Percentiles rank a stretch among this genome's conserved stretches.
These are phyloP conservation scores for Yarrowia galli DNA, from an alignment of 1,139 yeast species.

Conservation along the genomic window DNA sequence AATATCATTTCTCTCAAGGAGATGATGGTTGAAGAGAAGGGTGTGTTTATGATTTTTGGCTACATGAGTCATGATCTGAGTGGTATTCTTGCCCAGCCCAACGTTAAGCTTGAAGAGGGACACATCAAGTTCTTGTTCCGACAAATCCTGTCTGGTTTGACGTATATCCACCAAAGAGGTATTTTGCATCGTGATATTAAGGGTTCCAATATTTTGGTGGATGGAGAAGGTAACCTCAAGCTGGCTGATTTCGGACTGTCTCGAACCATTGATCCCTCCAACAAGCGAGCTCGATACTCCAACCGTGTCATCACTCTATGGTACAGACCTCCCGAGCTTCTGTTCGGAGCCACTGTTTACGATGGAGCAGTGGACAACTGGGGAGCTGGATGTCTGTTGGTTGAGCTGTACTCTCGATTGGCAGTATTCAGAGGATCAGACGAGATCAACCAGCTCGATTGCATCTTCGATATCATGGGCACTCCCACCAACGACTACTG, in stretches of 20 bases:
- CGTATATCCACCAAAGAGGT: conserved; percentile 77
- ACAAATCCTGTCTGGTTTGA: conserved; percentile 81
- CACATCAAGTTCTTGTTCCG: conserved; percentile 78
- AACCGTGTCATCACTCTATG: conserved; percentile 94
- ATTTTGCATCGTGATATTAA: conserved; percentile 93
- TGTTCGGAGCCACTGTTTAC: conserved; percentile 88
- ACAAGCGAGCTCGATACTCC: conserved; percentile 62
- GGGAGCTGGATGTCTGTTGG: conserved; percentile 93
- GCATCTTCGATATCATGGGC: conserved; percentile 84
- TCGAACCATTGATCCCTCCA: conserved; percentile 53
- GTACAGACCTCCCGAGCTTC: conserved; percentile 96
- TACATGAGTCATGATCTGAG: conserved; percentile 94
- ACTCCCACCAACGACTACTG: conserved; percentile 78
- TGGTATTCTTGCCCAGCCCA: conserved; percentile 83
- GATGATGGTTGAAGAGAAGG: conserved; percentile 84
- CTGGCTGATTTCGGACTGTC: conserved; percentile 97
- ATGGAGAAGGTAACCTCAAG: conserved; percentile 73
- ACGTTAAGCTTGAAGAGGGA: conserved; percentile 64
- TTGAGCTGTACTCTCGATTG: conserved; percentile 75
- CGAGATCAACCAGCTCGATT: conserved; percentile 81
- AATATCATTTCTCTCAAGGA: conserved; percentile 84
- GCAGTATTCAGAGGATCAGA: conserved; percentile 90
- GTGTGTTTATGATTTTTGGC: conserved; percentile 89
- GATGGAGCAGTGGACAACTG: conserved; percentile 93
- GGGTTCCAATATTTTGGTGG: conserved; percentile 86